Evolutionary conservation across 2,329 filamentous ascomycete genomes (phyloP).

Genomic region (Fusarium fracticaudum): DNA sequence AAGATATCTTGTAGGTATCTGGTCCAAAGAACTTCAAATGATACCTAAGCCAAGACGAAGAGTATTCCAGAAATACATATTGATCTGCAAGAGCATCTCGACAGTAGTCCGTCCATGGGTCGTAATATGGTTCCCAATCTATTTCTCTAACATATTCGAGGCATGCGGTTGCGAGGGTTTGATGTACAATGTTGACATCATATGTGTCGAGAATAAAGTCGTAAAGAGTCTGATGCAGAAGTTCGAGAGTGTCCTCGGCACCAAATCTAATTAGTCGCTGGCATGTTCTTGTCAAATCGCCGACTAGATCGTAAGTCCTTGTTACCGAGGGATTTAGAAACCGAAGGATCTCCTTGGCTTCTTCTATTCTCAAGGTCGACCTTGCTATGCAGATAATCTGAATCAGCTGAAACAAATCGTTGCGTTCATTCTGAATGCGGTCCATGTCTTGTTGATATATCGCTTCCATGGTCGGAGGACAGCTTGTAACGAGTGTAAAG

Average conservation of each 20-base stretch:
- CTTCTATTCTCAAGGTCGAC: slow-evolving; percentile 7
- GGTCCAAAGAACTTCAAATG: slow-evolving; percentile 23
- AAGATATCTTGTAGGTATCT: slow-evolving; percentile 1
- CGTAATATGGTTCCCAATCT: slow-evolving; percentile 15
- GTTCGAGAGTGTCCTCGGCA: slow-evolving; percentile 24
- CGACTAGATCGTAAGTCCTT: slow-evolving; percentile 26
- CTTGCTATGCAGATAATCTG: slow-evolving; percentile 29
- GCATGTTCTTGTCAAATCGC: slow-evolving; percentile 28
- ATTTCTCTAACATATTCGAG: slow-evolving; percentile 16
- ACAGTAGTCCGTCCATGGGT: neutral
- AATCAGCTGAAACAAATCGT: slow-evolving; percentile 28
- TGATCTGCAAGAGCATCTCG: neutral
- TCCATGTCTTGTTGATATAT: slow-evolving; percentile 39
- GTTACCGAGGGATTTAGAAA: slow-evolving; percentile 28
- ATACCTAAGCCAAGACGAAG: slow-evolving; percentile 14
- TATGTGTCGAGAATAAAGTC: slow-evolving; percentile 34
- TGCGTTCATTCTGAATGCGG: slow-evolving; percentile 22
- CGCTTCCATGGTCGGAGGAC: slow-evolving; percentile 33
- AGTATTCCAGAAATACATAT: slow-evolving; percentile 21
- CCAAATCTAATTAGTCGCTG: slow-evolving; percentile 30
- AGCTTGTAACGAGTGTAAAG: slow-evolving; percentile 32
- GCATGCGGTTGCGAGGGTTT: slow-evolving; percentile 15
- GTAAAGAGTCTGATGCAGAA: slow-evolving; percentile 36
- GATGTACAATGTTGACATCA: slow-evolving; percentile 20
- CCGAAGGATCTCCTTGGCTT: slow-evolving; percentile 28